Base-by-base conservation (phyloP, 2,329 filamentous ascomycete species). In the Thelonectria discophora region DNA sequence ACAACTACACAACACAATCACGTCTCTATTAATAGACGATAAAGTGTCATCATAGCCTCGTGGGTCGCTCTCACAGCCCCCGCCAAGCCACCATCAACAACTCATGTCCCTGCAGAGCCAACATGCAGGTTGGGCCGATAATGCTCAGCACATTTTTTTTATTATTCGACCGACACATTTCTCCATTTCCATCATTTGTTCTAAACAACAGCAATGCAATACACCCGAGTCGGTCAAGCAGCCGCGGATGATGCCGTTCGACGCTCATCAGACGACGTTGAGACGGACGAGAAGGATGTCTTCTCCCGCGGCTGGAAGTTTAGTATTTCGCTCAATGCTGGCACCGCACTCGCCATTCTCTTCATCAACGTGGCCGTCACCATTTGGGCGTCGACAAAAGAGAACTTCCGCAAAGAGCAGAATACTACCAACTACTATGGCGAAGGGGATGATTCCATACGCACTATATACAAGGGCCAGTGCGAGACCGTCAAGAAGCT, bases 381-480 rank as follows among this genome's bases (percentile, higher is more conserved):
- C 4, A 45, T 45, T n/a, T 54, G 51, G 51, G 42, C 51, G 15
- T 15, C 51, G n/a, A 54, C 51, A 2, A 54, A 24, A 18, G 8
- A 45, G 9, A 30, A 5, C 2, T 8, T 30, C 27, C 27, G 8
- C 27, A 12, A 54, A n/a, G n/a, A n/a, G n/a, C n/a, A n/a, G n/a
- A n/a, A n/a, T n/a, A n/a, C n/a, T n/a, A 24, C 21, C 21, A 10
- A 30, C 27, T 24, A 4, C 24, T 24, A 24, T 5, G 1, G 7
- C 2, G 11, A n/a, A 24, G 21, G 21, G 21, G 40, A n/a, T 17
- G 40, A 6, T 18, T 5, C 18, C 17, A 15, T 30, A 1, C 40
- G 52, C 15, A 17, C 56, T 24, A 13, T 63, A 7, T 42, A 53
- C 2, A 47, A 60, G 4, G 60, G 60, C 1, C 60, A 57, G 15